These are phyloP conservation scores for Elaeis oleifera DNA, from an alignment of 202 grass and related monocot genomes.

Conservation along the genomic window DNA sequence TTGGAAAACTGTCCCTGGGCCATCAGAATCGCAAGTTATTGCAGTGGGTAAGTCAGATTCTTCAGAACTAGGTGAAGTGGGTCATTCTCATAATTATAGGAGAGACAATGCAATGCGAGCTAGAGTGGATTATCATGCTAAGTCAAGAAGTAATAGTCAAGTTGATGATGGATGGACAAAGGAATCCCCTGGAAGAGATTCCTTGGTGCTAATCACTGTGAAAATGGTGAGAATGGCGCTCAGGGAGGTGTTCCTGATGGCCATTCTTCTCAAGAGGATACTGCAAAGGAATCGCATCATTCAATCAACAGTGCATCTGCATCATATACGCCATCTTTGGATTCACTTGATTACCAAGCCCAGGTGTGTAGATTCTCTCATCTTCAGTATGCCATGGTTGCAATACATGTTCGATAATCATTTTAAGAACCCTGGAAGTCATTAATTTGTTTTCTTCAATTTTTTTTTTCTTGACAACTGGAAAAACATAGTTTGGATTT, in stretches of 20 bases:
- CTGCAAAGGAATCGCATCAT: slow-evolving; percentile 23
- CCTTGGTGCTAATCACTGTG: slow-evolving; percentile 4
- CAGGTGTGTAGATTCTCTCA: slow-evolving; percentile 42
- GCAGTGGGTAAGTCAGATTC: slow-evolving; percentile 23
- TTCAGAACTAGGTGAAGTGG: slow-evolving; percentile 25
- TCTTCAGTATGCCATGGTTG: neutral
- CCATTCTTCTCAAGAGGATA: slow-evolving; percentile 4
- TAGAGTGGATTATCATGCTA: slow-evolving; percentile 31
- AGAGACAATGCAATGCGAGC: slow-evolving; percentile 29
- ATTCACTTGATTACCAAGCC: slow-evolving; percentile 59
- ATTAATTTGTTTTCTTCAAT: slow-evolving; percentile 1
- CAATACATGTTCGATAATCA: no score
- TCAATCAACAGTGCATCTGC: slow-evolving; percentile 34
- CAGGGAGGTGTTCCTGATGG: slow-evolving; percentile 22
- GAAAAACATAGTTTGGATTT: no score
- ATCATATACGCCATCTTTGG: slow-evolving; percentile 15
- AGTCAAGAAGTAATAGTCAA: slow-evolving; percentile 24
- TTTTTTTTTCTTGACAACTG: slow-evolving; percentile 2
- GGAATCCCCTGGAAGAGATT: slow-evolving; percentile 25
- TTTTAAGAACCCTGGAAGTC: neutral
- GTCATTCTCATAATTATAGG: slow-evolving; percentile 22
- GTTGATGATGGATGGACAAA: slow-evolving; percentile 18
- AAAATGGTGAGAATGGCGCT: slow-evolving; percentile 23
- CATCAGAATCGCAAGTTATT: slow-evolving; percentile 29
- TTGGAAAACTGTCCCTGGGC: slow-evolving; percentile 18